Percentiles rank a stretch among this genome's conserved stretches.
phyloP scores from a whole-genome alignment of 306 rosid genomes.

The barrel medic (Medicago truncatula) region DNA sequence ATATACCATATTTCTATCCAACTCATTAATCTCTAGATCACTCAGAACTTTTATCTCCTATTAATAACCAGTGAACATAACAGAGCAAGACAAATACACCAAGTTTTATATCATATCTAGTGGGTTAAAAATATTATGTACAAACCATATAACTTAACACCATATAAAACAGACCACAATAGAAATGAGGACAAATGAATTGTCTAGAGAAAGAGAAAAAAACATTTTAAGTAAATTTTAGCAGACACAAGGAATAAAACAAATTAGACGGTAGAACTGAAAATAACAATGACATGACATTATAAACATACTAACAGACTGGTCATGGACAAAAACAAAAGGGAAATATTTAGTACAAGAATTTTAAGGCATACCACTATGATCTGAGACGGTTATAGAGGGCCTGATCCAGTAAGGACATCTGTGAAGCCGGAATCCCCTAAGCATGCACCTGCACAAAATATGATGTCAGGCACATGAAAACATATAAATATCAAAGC shows the following conservation, averaged over 20 bases:
- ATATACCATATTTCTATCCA: too few species aligned
- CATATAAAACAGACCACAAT: too few species aligned
- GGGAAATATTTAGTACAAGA: constrained; percentile 35
- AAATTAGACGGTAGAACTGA: too few species aligned
- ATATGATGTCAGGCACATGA: constrained; percentile 37
- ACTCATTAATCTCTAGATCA: too few species aligned
- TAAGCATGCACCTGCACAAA: constrained; percentile 86
- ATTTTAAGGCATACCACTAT: constrained; percentile 70
- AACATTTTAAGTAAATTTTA: background rate
- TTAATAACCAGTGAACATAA: background rate
- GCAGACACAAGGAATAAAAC: constrained; percentile 14
- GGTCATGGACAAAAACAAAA: constrained; percentile 15
- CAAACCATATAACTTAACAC: too few species aligned
- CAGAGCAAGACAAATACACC: constrained; percentile 14
- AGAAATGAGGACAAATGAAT: too few species aligned
- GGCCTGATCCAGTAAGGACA: constrained; percentile 99
- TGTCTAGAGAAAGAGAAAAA: background rate
- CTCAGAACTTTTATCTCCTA: too few species aligned
- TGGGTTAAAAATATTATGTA: background rate
- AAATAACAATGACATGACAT: constrained; percentile 13
- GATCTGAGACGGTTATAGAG: constrained; percentile 87
- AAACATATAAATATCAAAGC: constrained; percentile 26
- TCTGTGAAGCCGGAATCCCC: constrained; percentile 97
- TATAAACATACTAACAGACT: constrained; percentile 4
- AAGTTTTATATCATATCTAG: background rate